Base-by-base conservation (phyloP, 108 stramenopile genomes). In the Cyclotella sp. region DNA sequence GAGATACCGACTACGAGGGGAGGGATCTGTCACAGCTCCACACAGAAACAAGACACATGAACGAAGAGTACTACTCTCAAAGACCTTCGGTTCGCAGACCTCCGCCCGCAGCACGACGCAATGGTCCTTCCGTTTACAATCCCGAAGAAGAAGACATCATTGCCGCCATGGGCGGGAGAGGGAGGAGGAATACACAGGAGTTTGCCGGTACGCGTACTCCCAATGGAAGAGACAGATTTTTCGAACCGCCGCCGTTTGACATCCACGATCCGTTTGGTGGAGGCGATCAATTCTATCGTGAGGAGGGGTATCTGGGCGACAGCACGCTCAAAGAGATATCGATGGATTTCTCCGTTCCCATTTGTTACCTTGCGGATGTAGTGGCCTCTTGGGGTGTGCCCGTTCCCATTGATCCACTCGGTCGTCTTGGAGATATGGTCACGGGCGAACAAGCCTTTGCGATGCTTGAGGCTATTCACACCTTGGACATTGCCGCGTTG, bases 401-500 rank as follows among this genome's bases (percentile, higher is more conserved):
- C 21, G 84, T 88, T 3, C 95, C 95, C 27, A 94, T 96, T 59
- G 83, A 90, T 51, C 70, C 84, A 7, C 82, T 89, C 49, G 70
- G 42, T 8, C 82, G 86, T 42, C 69, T 96, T 34, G 95, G 95
- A 13, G 92, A 93, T 68, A 75, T 96, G 84, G 93, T 91, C 8
- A 96, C 91, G n/a, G 95, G 93, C 24, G 93, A 96, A 61, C 92
- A 93, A 61, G 93, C 93, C 12, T 96, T 93, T 88, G 90, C 93
- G 21, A 78, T 96, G 15, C 75, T 93, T 28, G 95, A 96, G 67
- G 95, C 95, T 30, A 83, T 96, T 75, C 86, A 91, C 49, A 91
- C 90, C 19, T 62, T 94, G 60, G 95, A 96, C 79, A 61, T 89
- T 18, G 89, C 81, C 1, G 85, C 72, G 5, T 69, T 96, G 72